Evolutionary conservation across 257 asterid species (phyloP).

Genomic region (Solanum chmielewskii): DNA sequence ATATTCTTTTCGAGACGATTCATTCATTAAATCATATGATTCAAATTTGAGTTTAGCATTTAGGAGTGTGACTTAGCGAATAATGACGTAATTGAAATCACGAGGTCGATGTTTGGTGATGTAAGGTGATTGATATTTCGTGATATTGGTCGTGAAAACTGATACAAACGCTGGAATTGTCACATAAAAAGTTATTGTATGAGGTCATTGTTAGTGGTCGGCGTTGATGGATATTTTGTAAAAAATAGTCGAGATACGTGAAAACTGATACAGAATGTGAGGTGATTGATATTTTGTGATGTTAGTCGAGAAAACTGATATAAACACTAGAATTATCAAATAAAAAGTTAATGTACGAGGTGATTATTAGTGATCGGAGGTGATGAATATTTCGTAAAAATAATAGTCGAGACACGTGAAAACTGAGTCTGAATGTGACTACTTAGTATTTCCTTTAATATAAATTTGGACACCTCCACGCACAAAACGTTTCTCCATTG

Average conservation of each 20-base stretch:
- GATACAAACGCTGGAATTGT: too few relatives aligned
- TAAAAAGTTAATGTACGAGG: background rate
- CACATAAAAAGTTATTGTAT: background rate
- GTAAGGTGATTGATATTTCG: background rate
- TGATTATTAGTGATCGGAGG: background rate
- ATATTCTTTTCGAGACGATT: background rate
- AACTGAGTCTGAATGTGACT: background rate
- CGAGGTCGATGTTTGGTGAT: background rate
- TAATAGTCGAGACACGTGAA: fast-evolving
- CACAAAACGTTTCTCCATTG: background rate
- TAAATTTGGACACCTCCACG: background rate
- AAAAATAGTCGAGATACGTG: background rate
- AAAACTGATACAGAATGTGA: background rate
- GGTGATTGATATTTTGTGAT: background rate
- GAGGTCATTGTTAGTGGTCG: background rate
- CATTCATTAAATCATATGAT: too few relatives aligned
- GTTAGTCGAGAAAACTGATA: background rate
- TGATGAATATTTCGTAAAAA: background rate
- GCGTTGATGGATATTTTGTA: background rate
- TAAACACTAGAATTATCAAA: too few relatives aligned
- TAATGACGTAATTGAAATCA: too few relatives aligned
- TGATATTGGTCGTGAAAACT: background rate
- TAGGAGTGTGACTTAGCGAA: too few relatives aligned
- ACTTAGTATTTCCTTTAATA: background rate
- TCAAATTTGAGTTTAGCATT: too few relatives aligned